These are phyloP conservation scores for Chloris gayana DNA, from an alignment of 176 grass and related monocot species.

Conservation along the genomic window DNA sequence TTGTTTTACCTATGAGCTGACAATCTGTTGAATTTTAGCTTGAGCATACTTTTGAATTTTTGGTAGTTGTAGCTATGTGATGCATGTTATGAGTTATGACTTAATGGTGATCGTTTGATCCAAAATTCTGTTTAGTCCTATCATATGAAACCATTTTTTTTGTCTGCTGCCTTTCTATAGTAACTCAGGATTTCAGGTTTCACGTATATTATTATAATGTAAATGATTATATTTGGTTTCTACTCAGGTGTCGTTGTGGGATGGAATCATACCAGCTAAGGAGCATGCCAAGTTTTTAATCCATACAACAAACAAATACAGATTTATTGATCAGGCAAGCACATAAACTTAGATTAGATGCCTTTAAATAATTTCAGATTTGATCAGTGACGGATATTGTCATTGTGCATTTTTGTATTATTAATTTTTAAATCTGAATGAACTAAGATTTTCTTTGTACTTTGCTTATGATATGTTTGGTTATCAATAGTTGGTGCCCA, in stretches of 20 bases:
- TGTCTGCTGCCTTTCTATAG: not conserved
- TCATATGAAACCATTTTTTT: not conserved
- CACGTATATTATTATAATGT: not conserved
- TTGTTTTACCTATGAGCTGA: not conserved
- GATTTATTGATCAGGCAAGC: constrained; percentile 92
- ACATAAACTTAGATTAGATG: constrained; percentile 7
- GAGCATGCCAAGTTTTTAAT: constrained; percentile 88
- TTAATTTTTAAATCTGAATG: not conserved
- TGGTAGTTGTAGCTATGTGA: not conserved
- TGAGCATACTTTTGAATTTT: not conserved
- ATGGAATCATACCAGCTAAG: constrained; percentile 96
- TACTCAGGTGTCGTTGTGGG: constrained; percentile 90
- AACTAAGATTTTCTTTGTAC: not conserved
- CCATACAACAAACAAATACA: constrained; percentile 99
- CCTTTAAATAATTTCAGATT: constrained; percentile 9
- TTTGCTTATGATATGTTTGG: constrained; percentile 7
- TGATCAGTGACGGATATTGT: not conserved
- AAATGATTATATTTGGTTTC: constrained; percentile 15
- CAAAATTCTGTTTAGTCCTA: not conserved
- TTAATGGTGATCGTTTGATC: not conserved
- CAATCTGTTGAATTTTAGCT: not conserved
- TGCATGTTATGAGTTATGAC: not conserved
- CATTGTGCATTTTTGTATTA: constrained; percentile 4
- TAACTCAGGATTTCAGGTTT: not conserved
- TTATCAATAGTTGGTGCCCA: not conserved